These are phyloP conservation scores for Scedosporium boydii DNA, from an alignment of 2,329 filamentous ascomycete genomes.

Conservation along the genomic window DNA sequence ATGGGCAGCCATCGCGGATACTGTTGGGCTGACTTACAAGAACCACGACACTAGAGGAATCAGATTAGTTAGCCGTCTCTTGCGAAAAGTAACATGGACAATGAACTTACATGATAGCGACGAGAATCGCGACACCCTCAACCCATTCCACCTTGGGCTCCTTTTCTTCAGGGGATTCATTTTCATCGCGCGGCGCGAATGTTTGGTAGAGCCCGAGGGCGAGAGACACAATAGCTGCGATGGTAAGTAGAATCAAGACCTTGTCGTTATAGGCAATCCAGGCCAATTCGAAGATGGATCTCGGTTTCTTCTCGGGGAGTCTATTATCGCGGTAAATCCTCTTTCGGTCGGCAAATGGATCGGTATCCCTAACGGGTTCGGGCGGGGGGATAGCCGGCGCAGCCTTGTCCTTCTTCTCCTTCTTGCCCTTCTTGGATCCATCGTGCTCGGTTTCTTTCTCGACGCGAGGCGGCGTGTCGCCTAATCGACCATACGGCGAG, in stretches of 20 bases:
- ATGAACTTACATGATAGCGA: slow-evolving; percentile 15
- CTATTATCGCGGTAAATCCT: slow-evolving; percentile 50
- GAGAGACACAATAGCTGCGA: slow-evolving; percentile 59
- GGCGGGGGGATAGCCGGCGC: slow-evolving; percentile 10
- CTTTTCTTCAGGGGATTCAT: slow-evolving; percentile 12
- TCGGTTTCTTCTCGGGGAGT: slow-evolving; percentile 50
- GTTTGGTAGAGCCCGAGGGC: slow-evolving; percentile 62
- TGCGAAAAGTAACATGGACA: background rate
- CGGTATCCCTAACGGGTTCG: slow-evolving; percentile 3
- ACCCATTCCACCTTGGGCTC: slow-evolving; percentile 19
- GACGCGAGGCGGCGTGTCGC: background rate
- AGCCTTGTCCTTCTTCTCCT: slow-evolving; percentile 4
- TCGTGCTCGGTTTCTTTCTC: background rate
- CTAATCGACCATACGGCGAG: slow-evolving; percentile 3
- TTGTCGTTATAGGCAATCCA: slow-evolving; percentile 69
- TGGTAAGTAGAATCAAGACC: slow-evolving; percentile 59
- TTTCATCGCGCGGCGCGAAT: slow-evolving; percentile 25
- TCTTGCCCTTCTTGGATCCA: background rate
- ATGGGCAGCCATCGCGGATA: background rate
- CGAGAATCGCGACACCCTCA: slow-evolving; percentile 12
- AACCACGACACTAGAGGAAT: slow-evolving; percentile 10
- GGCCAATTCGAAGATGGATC: slow-evolving; percentile 47
- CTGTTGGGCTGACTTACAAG: slow-evolving; percentile 7
- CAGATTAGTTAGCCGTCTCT: background rate
- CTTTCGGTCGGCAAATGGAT: slow-evolving; percentile 39